Evolutionary conservation across 148 eudicot genomes (phyloP).

Genomic region (Oxyria digyna): DNA sequence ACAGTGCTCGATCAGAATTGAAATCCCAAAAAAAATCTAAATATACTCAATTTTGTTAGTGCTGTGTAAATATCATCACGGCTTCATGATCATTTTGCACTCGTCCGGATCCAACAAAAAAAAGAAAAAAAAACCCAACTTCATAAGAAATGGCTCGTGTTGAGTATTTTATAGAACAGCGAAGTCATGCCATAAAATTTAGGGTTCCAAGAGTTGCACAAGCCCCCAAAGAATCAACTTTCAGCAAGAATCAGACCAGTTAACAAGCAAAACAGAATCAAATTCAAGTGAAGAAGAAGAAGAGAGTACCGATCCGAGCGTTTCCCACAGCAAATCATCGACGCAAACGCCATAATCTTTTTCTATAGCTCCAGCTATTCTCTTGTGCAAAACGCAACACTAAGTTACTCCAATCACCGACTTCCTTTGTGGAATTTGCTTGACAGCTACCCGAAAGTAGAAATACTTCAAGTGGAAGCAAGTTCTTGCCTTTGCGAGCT

Average conservation of each 20-base stretch:
- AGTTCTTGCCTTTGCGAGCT: neutral
- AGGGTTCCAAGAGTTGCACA: neutral
- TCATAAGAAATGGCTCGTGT: too few relatives aligned
- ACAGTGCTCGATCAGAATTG: too few relatives aligned
- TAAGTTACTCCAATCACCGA: neutral
- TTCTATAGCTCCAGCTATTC: neutral
- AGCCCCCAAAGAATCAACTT: neutral
- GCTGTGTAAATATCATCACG: neutral
- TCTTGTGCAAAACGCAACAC: neutral
- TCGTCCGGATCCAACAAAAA: neutral
- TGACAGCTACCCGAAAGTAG: neutral
- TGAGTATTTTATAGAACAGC: neutral
- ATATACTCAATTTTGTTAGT: too few relatives aligned
- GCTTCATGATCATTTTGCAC: neutral
- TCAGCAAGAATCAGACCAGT: neutral
- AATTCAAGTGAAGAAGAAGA: neutral
- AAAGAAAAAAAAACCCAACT: neutral
- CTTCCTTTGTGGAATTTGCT: neutral
- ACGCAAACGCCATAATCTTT: conserved; percentile 26
- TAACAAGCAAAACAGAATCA: neutral
- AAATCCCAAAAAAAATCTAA: too few relatives aligned
- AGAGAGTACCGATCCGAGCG: conserved; percentile 37
- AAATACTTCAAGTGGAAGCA: neutral
- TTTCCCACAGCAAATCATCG: conserved; percentile 29
- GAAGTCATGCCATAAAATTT: neutral